phyloP scores from a whole-genome alignment of 1,139 yeast genomes.

The Pichia sp. region DNA sequence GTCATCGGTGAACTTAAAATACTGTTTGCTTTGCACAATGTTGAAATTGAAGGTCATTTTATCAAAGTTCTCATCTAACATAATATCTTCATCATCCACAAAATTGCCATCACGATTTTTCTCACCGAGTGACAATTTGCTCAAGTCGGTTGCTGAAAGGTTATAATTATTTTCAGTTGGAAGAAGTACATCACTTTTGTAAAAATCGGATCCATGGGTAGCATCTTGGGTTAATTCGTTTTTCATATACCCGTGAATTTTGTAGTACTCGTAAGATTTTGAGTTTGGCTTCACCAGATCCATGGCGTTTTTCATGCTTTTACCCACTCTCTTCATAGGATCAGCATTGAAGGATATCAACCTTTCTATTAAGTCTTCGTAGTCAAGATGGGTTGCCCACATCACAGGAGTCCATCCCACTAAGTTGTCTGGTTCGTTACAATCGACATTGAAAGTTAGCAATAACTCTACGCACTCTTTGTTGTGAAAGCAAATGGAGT shows the following conservation, averaged over 20 bases:
- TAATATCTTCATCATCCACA: conserved; percentile 28
- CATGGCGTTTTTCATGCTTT: conserved; percentile 35
- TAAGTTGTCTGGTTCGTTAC: conserved; percentile 36
- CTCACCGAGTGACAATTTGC: not conserved
- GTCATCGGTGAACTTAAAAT: conserved; percentile 57
- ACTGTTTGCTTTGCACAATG: conserved; percentile 43
- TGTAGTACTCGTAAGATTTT: conserved; percentile 35
- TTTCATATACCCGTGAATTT: conserved; percentile 35
- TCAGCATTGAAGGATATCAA: conserved; percentile 39
- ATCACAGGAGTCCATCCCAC: conserved; percentile 44
- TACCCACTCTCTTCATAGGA: conserved; percentile 34
- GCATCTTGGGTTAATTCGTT: conserved; percentile 6
- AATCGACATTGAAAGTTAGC: conserved; percentile 31
- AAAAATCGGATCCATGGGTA: conserved; percentile 20
- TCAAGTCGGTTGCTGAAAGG: conserved; percentile 23
- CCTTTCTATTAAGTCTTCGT: conserved; percentile 34
- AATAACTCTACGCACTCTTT: conserved; percentile 43
- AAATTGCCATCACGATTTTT: conserved; percentile 19
- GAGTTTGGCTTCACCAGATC: conserved; percentile 38
- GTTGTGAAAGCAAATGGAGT: conserved; percentile 50
- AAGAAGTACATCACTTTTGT: conserved; percentile 20
- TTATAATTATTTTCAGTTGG: conserved; percentile 15
- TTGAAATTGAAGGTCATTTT: conserved; percentile 42
- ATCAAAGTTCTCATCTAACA: conserved; percentile 16
- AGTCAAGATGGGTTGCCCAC: conserved; percentile 44